Conservation (phyloP, 2,329 filamentous ascomycete genomes). For the Clarireedia homoeocarpa region DNA sequence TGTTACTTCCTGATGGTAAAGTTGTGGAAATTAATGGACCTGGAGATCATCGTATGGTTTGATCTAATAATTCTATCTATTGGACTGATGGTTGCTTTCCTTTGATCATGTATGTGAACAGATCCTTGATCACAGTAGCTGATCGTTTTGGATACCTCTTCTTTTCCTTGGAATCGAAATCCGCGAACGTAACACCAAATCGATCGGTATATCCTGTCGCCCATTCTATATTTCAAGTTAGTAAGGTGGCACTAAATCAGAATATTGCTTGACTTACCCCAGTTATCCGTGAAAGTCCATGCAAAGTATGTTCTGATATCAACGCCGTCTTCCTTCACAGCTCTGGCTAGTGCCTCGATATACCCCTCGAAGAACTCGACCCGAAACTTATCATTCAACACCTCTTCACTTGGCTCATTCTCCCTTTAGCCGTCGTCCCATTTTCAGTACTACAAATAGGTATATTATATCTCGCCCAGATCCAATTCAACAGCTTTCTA, state of each 20-base stretch:
- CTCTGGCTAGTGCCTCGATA: slow-evolving; percentile 66
- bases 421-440: slow-evolving; percentile 75
- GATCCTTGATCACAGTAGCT: slow-evolving; percentile 58
- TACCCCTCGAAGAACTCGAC: slow-evolving; percentile 71
- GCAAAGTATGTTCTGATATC: slow-evolving; percentile 75
- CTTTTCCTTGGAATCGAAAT: slow-evolving; percentile 65
- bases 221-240: slow-evolving; percentile 14
- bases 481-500: slow-evolving; percentile 67
- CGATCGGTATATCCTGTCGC: slow-evolving; percentile 79
- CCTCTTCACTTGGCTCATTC: slow-evolving; percentile 60
- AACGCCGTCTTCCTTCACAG: slow-evolving; percentile 62
- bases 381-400: slow-evolving; percentile 74
- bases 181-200: slow-evolving; percentile 75
- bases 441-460: slow-evolving; percentile 88
- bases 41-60: not conserved
- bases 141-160: slow-evolving; percentile 77
- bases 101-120: slow-evolving; percentile 64
- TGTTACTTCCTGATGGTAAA: not conserved
- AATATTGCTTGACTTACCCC: slow-evolving; percentile 3
- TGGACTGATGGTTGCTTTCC: slow-evolving; percentile 33
- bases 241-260: not conserved
- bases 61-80: not conserved
- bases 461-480: slow-evolving; percentile 65
- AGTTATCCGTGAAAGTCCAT: slow-evolving; percentile 70
- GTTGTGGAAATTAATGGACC: not conserved